Evolutionary conservation across 148 eudicot genomes (phyloP).

Genomic region (Rhododendron henanense): DNA sequence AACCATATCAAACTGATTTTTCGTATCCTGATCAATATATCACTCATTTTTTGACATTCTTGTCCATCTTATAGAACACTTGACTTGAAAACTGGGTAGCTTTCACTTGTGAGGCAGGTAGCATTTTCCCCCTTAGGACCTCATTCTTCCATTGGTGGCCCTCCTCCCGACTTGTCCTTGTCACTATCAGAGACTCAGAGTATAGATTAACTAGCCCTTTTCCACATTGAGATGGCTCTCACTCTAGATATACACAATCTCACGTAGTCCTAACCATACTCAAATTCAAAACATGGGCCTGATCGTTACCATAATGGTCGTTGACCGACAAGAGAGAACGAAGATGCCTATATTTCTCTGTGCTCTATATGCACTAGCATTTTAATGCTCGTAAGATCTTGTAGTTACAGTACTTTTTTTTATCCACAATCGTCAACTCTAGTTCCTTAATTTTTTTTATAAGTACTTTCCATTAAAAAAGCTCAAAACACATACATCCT

Average conservation of each 20-base stretch:
- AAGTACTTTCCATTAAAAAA: too few relatives aligned
- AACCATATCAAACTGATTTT: neutral
- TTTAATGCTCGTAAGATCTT: neutral
- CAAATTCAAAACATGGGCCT: neutral
- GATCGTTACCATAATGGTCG: neutral
- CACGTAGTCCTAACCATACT: neutral
- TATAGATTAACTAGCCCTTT: neutral
- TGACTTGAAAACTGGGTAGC: neutral
- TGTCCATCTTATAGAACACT: neutral
- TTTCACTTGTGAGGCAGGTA: neutral
- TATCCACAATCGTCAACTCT: neutral
- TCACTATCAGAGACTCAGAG: neutral
- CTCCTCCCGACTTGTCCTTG: neutral
- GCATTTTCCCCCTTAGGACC: neutral
- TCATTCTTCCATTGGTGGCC: neutral
- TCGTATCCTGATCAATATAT: neutral
- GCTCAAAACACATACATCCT: too few relatives aligned
- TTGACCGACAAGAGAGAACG: neutral
- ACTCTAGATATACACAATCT: neutral
- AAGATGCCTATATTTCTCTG: neutral
- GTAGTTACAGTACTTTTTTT: neutral
- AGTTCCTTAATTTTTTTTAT: neutral
- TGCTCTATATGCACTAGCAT: neutral
- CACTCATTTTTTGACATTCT: neutral
- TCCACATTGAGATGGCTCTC: neutral